Evolutionary conservation across 1,139 yeast genomes (phyloP).

Genomic region (Geotrichum candidum): DNA sequence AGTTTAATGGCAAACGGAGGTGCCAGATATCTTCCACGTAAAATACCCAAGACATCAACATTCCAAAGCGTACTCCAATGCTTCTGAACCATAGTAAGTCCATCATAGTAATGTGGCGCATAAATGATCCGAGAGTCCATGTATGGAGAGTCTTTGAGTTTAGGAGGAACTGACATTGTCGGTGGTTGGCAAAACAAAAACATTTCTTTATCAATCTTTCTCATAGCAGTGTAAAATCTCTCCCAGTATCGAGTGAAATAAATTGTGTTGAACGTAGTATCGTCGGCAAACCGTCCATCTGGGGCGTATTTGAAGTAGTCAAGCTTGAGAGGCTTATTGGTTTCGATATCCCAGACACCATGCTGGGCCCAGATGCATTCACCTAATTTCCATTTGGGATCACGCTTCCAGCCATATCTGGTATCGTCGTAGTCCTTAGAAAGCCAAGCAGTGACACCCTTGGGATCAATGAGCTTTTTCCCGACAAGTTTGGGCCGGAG

Average conservation of each 20-base stretch:
- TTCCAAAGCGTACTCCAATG: constrained; percentile 58
- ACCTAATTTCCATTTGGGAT: constrained; percentile 58
- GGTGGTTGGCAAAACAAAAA: constrained; percentile 77
- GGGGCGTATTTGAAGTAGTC: constrained; percentile 45
- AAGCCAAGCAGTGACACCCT: constrained; percentile 61
- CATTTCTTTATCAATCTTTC: constrained; percentile 43
- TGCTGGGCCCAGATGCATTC: constrained; percentile 68
- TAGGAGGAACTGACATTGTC: constrained; percentile 74
- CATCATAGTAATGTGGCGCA: constrained; percentile 86
- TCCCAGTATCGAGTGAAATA: constrained; percentile 56
- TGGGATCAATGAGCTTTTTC: constrained; percentile 53
- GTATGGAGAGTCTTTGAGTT: constrained; percentile 47
- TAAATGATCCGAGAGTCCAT: constrained; percentile 62
- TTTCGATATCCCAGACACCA: constrained; percentile 62
- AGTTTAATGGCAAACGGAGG: constrained; percentile 71
- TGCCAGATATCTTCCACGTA: constrained; percentile 63
- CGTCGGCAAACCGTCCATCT: constrained; percentile 44
- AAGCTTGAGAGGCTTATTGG: constrained; percentile 38
- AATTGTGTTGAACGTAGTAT: constrained; percentile 55
- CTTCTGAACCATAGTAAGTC: constrained; percentile 80
- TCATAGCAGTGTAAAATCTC: constrained; percentile 44
- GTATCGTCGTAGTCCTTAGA: constrained; percentile 39
- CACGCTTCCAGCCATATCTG: constrained; percentile 62
- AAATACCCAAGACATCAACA: constrained; percentile 75
- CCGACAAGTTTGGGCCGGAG: constrained; percentile 71